Conservation (phyloP, 805 yeast genomes). For the Wickerhamomyces hampshirensis region DNA sequence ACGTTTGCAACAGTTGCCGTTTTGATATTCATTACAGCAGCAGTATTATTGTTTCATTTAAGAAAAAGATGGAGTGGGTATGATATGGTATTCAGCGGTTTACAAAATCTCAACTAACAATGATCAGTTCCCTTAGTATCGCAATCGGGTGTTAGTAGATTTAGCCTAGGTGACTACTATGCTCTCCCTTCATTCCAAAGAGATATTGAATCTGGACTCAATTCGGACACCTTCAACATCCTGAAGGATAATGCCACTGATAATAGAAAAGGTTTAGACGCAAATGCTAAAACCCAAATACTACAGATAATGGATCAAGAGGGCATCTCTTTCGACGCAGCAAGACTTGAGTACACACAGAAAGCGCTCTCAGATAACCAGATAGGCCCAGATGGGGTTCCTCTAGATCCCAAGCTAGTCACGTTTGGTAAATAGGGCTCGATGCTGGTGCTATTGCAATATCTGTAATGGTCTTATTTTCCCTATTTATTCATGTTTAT, state of each 20-base stretch:
- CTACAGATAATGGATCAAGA: conserved; percentile 48
- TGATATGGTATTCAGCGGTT: no score
- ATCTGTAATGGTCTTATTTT: no score
- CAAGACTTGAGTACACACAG: conserved; percentile 50
- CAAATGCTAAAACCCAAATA: conserved; percentile 45
- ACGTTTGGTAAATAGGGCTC: conserved; percentile 33
- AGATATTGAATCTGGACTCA: conserved; percentile 56
- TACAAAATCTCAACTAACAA: no score
- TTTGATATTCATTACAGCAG: not conserved
- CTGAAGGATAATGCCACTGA: conserved; percentile 44
- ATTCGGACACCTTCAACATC: conserved; percentile 56
- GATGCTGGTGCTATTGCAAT: no score
- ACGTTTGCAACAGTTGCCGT: not conserved
- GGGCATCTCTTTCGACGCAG: conserved; percentile 59
- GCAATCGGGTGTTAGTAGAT: conserved; percentile 2
- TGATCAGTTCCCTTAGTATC: not conserved
- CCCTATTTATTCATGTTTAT: no score
- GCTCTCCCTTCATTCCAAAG: conserved; percentile 31
- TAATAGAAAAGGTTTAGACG: conserved; percentile 57
- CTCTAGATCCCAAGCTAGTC: conserved; percentile 61
- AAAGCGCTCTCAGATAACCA: conserved; percentile 42
- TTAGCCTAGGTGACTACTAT: conserved; percentile 23
- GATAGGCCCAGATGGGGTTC: conserved; percentile 63
- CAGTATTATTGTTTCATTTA: conserved; percentile 6
- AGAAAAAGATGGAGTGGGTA: conserved; percentile 19